These are phyloP conservation scores for Microdochium paspali DNA, from an alignment of 2,329 filamentous ascomycete species.

Conservation along the genomic window DNA sequence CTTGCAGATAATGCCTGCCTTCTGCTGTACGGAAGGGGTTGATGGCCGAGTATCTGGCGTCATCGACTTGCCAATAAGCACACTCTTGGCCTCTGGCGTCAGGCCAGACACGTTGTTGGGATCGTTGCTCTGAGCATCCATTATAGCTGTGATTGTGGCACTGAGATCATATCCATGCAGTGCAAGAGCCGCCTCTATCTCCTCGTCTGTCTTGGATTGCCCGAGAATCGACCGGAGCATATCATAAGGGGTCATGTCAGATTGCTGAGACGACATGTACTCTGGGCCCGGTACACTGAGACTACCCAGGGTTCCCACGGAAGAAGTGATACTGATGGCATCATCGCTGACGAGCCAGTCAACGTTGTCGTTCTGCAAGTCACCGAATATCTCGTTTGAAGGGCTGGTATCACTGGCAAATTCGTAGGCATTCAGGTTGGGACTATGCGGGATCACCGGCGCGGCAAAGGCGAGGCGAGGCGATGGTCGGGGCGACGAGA, in stretches of 20 bases:
- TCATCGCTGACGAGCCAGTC: slow-evolving; percentile 95
- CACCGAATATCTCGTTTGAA: slow-evolving; percentile 77
- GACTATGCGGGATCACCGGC: slow-evolving; percentile 86
- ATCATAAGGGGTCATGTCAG: slow-evolving; percentile 96
- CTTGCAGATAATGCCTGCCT: slow-evolving; percentile 88
- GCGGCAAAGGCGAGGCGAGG: slow-evolving; percentile 84
- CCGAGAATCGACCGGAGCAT: slow-evolving; percentile 93
- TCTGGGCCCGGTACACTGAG: slow-evolving; percentile 77
- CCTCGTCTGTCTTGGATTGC: slow-evolving; percentile 81
- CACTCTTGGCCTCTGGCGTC: slow-evolving; percentile 50
- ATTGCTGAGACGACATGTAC: slow-evolving; percentile 57
- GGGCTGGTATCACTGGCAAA: slow-evolving; percentile 77
- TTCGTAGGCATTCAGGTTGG: slow-evolving; percentile 88
- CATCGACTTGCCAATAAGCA: slow-evolving; percentile 87
- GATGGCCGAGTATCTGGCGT: slow-evolving; percentile 63
- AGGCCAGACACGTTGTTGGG: slow-evolving; percentile 29
- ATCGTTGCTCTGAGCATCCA: slow-evolving; percentile 58
- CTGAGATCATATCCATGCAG: slow-evolving; percentile 88
- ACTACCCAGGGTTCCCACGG: slow-evolving; percentile 55
- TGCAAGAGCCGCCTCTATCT: slow-evolving; percentile 86
- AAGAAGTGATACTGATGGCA: slow-evolving; percentile 70
- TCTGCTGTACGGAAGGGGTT: slow-evolving; percentile 68
- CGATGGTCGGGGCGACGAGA: slow-evolving; percentile 87
- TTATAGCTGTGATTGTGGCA: slow-evolving; percentile 80
- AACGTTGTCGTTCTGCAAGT: slow-evolving; percentile 87